A percentile compares a stretch with the other conserved stretches of the same genome.
Conservation (phyloP, 1,139 yeast genomes). For the Cylindricascospora bacillispora region DNA sequence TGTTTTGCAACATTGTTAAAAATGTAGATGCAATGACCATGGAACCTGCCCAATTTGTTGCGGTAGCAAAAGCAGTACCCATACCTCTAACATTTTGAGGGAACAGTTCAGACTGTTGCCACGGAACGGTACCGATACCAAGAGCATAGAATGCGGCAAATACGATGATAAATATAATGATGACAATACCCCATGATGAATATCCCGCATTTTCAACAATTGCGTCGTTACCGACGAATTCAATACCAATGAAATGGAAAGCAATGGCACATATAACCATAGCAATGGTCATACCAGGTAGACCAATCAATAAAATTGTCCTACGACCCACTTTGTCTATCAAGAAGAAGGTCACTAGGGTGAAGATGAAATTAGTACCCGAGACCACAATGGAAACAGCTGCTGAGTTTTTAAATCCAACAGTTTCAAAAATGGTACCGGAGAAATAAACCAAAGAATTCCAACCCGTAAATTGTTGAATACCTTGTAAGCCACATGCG, state of each 20-base stretch:
- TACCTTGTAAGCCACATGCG: constrained; percentile 88
- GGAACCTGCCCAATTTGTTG: constrained; percentile 93
- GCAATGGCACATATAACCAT: constrained; percentile 74
- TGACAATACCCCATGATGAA: constrained; percentile 75
- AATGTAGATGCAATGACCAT: constrained; percentile 82
- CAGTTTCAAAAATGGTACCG: constrained; percentile 76
- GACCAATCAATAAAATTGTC: constrained; percentile 54
- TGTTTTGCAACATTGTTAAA: constrained; percentile 82
- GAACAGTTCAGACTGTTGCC: constrained; percentile 95
- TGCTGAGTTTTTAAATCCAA: constrained; percentile 75
- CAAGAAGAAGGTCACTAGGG: constrained; percentile 66
- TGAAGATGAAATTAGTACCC: constrained; percentile 82
- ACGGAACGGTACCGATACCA: constrained; percentile 94
- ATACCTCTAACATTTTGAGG: constrained; percentile 88
- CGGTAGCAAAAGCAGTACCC: constrained; percentile 87
- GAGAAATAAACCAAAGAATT: constrained; percentile 91
- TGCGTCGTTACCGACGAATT: constrained; percentile 37
- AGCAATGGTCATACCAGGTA: constrained; percentile 73
- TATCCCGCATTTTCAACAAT: constrained; percentile 35
- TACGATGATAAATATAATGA: constrained; percentile 71
- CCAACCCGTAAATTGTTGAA: constrained; percentile 92
- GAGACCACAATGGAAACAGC: constrained; percentile 91
- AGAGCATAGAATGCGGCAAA: constrained; percentile 84
- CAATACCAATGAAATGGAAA: constrained; percentile 65
- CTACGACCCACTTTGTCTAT: constrained; percentile 85